Percentiles rank a stretch among this genome's conserved stretches.
These are phyloP conservation scores for Alternaria dauci DNA, from an alignment of 2,329 filamentous ascomycete species.

Conservation along the genomic window DNA sequence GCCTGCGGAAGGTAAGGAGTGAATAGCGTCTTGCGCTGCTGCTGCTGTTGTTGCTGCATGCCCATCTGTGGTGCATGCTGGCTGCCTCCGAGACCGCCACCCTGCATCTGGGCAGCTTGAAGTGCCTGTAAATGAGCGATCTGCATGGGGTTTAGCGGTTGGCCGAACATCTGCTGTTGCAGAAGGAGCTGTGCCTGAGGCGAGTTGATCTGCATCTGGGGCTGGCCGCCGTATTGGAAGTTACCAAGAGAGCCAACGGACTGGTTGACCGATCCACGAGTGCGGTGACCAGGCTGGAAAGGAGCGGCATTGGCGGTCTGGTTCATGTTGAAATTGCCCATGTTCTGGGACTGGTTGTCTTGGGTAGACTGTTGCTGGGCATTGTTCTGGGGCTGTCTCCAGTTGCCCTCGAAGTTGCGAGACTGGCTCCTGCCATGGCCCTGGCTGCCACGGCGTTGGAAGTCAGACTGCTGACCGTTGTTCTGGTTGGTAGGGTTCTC, in stretches of 20 bases:
- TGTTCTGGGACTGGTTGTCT: constrained; percentile 57
- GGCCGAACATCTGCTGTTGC: constrained; percentile 85
- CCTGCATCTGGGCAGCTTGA: constrained; percentile 85
- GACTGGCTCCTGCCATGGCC: constrained; percentile 85
- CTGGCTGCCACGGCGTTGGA: constrained; percentile 77
- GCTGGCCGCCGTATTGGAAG: constrained; percentile 89
- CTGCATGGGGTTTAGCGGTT: constrained; percentile 87
- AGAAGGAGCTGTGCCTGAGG: constrained; percentile 84
- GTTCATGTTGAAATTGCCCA: constrained; percentile 73
- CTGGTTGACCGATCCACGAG: constrained; percentile 81
- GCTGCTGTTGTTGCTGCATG: constrained; percentile 81
- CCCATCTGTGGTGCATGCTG: constrained; percentile 72
- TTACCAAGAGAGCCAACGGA: constrained; percentile 83
- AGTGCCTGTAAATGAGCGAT: constrained; percentile 90
- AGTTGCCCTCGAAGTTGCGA: constrained; percentile 97
- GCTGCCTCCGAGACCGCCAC: constrained; percentile 71
- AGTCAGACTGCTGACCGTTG: constrained; percentile 65
- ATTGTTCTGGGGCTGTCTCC: constrained; percentile 78
- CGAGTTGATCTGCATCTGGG: constrained; percentile 80
- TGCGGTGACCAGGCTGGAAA: constrained; percentile 92
- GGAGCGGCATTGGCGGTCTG: constrained; percentile 73
- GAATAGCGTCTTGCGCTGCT: constrained; percentile 97
- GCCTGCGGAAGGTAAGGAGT: constrained; percentile 97
- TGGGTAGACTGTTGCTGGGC: constrained; percentile 59
- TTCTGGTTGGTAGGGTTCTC: constrained; percentile 56